Percentiles rank a stretch among this genome's conserved stretches.
Evolutionary conservation across 768 basidiomycete species (phyloP).

Genomic region (Lactifluus piperatus): DNA sequence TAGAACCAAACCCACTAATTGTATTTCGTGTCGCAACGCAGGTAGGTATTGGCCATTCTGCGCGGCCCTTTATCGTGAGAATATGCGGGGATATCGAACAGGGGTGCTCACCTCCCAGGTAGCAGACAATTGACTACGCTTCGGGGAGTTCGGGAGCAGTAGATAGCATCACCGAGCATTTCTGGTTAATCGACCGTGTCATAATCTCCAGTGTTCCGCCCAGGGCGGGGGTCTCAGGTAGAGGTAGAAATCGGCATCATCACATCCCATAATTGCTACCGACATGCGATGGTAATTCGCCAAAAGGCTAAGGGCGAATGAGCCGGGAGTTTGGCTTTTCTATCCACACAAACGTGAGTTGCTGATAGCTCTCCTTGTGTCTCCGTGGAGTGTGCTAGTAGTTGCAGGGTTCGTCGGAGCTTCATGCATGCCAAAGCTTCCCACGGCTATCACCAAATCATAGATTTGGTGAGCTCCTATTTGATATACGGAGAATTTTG

Average conservation of each 20-base stretch:
- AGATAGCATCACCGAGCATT: constrained; percentile 12
- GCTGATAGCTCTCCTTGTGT: constrained; percentile 9
- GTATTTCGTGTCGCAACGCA: constrained; percentile 15
- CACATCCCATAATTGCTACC: constrained; percentile 11
- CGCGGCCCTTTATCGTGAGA: constrained; percentile 20
- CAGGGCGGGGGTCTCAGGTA: constrained; percentile 13
- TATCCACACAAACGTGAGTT: constrained; percentile 16
- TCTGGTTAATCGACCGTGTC: constrained; percentile 7
- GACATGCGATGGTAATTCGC: constrained; percentile 20
- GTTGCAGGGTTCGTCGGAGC: constrained; percentile 13
- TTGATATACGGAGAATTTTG: no score
- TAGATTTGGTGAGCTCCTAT: no score
- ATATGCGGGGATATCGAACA: constrained; percentile 9
- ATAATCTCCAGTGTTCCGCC: background rate
- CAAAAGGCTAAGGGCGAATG: constrained; percentile 20
- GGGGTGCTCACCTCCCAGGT: constrained; percentile 39
- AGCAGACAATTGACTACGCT: background rate
- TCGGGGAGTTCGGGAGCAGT: constrained; percentile 19
- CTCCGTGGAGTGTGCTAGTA: constrained; percentile 8
- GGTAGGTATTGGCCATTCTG: constrained; percentile 55
- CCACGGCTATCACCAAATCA: no score
- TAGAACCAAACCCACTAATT: constrained; percentile 7
- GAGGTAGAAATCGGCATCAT: constrained; percentile 12
- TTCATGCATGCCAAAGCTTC: no score
- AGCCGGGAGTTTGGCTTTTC: constrained; percentile 2